A percentile compares a stretch with the other conserved stretches of the same genome.
Conservation (phyloP, 2,329 filamentous ascomycete species). For the Ampelomyces quisqualis region DNA sequence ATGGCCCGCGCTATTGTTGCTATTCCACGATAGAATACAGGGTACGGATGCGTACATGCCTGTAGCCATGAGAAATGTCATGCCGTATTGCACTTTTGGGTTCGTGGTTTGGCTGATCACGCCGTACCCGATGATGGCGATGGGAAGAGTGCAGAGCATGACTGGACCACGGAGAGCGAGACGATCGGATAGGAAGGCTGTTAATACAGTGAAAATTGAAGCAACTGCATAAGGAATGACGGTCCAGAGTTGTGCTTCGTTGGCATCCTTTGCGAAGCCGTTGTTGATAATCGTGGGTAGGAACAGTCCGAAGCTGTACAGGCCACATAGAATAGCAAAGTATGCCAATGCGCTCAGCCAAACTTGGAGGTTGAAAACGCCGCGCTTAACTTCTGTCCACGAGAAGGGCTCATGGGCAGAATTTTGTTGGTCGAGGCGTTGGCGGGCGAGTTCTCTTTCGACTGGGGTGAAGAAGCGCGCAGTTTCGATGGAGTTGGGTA, state of each 20-base stretch:
- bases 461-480: conserved; percentile 56
- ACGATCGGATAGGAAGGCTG: conserved; percentile 62
- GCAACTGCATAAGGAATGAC: conserved; percentile 66
- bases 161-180: conserved; percentile 60
- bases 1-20: conserved; percentile 67
- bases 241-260: conserved; percentile 63
- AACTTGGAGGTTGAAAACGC: conserved; percentile 60
- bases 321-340: conserved; percentile 58
- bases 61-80: conserved; percentile 68
- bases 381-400: conserved; percentile 65
- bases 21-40: conserved; percentile 64
- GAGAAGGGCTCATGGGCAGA: conserved; percentile 51
- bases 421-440: conserved; percentile 47
- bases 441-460: conserved; percentile 54
- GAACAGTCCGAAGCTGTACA: conserved; percentile 67
- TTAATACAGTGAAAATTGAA: conserved; percentile 52
- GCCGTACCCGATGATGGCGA: conserved; percentile 66
- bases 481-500: conserved; percentile 59
- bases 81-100: conserved; percentile 60
- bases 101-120: conserved; percentile 59
- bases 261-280: conserved; percentile 56
- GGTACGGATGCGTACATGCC: conserved; percentile 66
- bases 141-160: conserved; percentile 63
- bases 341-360: conserved; percentile 65
- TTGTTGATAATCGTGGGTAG: conserved; percentile 65